Evolutionary conservation across 2,329 filamentous ascomycete genomes (phyloP).

Genomic region (Trichophyton schoenleinii): DNA sequence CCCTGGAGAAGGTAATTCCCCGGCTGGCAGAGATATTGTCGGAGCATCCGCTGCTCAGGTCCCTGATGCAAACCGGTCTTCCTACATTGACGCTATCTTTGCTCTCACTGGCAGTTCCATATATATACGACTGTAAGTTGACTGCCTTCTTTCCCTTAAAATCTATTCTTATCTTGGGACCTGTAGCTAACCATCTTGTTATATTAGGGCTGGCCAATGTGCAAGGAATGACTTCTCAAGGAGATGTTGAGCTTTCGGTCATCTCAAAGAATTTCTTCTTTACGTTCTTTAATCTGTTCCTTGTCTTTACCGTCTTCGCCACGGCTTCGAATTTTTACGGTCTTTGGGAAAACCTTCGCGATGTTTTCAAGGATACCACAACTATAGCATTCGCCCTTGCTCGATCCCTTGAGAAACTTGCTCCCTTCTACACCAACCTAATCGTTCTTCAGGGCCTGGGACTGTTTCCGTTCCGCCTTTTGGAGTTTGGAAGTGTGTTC

Average conservation of each 20-base stretch:
- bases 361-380: conserved; percentile 66
- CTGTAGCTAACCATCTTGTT: background rate
- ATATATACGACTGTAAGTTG: conserved; percentile 70
- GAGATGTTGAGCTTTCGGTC: conserved; percentile 83
- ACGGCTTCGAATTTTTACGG: conserved; percentile 63
- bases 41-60: conserved; percentile 55
- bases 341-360: conserved; percentile 51
- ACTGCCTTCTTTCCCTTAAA: no score
- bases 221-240: conserved; percentile 90
- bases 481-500: conserved; percentile 76
- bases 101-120: conserved; percentile 80
- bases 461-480: conserved; percentile 77
- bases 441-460: conserved; percentile 91
- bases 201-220: conserved; percentile 57
- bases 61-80: conserved; percentile 73
- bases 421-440: conserved; percentile 82
- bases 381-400: conserved; percentile 66
- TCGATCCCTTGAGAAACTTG: conserved; percentile 57
- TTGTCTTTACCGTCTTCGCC: conserved; percentile 81
- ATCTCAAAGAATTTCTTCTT: conserved; percentile 99
- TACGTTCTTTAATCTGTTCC: conserved; percentile 96
- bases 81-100: conserved; percentile 77
- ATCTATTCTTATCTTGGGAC: no score
- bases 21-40: conserved; percentile 55
- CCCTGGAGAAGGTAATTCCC: conserved; percentile 61